Percentiles rank a stretch among this genome's conserved stretches.
Evolutionary conservation across 371 early-diverging fungal genomes (phyloP).

Genomic region (Saksenaea oblongispora): DNA sequence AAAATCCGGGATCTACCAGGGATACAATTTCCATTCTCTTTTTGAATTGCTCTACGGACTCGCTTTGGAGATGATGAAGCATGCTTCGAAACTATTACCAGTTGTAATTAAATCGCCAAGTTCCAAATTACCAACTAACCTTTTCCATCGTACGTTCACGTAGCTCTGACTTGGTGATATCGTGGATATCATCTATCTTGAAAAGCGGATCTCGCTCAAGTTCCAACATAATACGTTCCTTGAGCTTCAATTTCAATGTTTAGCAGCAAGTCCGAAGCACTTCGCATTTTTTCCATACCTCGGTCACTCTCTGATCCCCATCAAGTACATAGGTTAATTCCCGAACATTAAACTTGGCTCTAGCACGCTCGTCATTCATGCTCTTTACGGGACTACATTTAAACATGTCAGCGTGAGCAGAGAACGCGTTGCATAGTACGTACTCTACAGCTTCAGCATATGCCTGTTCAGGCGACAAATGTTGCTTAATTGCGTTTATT

Average conservation of each 20-base stretch:
- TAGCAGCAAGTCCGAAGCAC: neutral
- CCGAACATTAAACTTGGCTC: conserved; percentile 74
- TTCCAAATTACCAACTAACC: conserved; percentile 25
- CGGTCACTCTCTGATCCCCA: conserved; percentile 70
- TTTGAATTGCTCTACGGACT: conserved; percentile 74
- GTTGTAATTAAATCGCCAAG: neutral
- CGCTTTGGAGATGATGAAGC: conserved; percentile 75
- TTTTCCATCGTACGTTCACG: conserved; percentile 90
- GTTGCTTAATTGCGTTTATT: conserved; percentile 29
- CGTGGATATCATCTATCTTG: conserved; percentile 79
- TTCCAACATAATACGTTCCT: conserved; percentile 83
- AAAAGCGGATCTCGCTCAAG: conserved; percentile 89
- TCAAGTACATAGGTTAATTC: conserved; percentile 84
- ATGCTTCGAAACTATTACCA: conserved; percentile 61
- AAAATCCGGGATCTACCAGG: conserved; percentile 87
- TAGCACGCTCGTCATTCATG: conserved; percentile 75
- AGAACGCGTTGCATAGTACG: neutral
- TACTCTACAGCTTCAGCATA: conserved; percentile 31
- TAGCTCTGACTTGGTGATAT: conserved; percentile 74
- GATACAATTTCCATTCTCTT: conserved; percentile 84
- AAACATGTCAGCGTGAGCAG: neutral
- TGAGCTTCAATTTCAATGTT: conserved; percentile 41
- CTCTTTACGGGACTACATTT: conserved; percentile 38
- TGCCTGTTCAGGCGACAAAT: conserved; percentile 25
- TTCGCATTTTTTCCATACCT: conserved; percentile 24